A percentile compares a stretch with the other conserved stretches of the same genome.
These are phyloP conservation scores for Keithomyces neogunnii DNA, from an alignment of 2,329 filamentous ascomycete species.

Conservation along the genomic window DNA sequence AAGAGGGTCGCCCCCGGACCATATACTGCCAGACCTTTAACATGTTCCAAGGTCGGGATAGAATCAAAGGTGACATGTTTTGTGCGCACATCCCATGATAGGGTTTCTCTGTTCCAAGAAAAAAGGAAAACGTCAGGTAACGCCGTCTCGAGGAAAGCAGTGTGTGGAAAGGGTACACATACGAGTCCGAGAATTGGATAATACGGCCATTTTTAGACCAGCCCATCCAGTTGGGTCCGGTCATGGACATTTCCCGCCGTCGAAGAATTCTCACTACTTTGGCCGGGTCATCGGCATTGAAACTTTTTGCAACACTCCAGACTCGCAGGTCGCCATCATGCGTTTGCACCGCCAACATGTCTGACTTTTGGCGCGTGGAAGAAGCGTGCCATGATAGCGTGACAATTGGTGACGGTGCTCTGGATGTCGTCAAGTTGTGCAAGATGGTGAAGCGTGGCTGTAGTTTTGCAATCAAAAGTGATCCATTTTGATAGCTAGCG, in stretches of 20 bases:
- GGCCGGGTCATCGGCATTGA: slow-evolving; percentile 63
- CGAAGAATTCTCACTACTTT: slow-evolving; percentile 85
- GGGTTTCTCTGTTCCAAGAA: slow-evolving; percentile 58
- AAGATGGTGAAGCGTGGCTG: slow-evolving; percentile 90
- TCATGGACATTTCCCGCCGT: slow-evolving; percentile 61
- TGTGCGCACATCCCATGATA: slow-evolving; percentile 96
- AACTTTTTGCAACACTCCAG: slow-evolving; percentile 87
- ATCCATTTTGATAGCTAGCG: slow-evolving; percentile 83
- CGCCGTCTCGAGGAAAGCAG: slow-evolving; percentile 19
- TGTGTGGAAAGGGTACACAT: slow-evolving; percentile 32
- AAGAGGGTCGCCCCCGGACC: slow-evolving; percentile 88
- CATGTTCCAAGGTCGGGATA: slow-evolving; percentile 75
- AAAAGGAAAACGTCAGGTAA: background rate
- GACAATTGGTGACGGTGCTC: slow-evolving; percentile 78
- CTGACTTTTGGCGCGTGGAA: slow-evolving; percentile 89
- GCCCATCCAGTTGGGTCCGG: slow-evolving; percentile 87
- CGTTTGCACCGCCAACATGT: slow-evolving; percentile 93
- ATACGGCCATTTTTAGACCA: slow-evolving; percentile 99
- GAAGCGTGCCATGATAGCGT: slow-evolving; percentile 93
- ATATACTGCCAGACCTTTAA: slow-evolving; percentile 78
- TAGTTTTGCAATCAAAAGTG: slow-evolving; percentile 79
- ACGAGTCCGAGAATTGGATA: slow-evolving; percentile 87
- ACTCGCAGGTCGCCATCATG: slow-evolving; percentile 87
- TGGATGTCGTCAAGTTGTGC: slow-evolving; percentile 80
- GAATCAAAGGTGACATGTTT: slow-evolving; percentile 88